phyloP scores from a whole-genome alignment of 768 basidiomycete genomes.

The Mycena floridula region DNA sequence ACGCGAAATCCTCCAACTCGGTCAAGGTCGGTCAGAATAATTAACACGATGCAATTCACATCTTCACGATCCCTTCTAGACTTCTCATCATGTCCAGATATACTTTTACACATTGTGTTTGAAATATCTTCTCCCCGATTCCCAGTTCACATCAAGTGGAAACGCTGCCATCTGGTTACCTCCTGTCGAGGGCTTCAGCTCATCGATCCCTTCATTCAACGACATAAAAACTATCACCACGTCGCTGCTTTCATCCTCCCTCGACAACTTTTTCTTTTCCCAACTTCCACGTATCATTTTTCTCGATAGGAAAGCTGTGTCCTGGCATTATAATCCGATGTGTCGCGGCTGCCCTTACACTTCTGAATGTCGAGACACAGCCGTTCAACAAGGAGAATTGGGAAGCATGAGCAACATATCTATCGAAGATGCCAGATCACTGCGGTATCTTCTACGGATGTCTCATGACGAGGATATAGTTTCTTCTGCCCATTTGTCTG shows the following conservation, averaged over 20 bases:
- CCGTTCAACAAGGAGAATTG: constrained; percentile 29
- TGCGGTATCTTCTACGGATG: constrained; percentile 31
- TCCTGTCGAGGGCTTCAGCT: constrained; percentile 28
- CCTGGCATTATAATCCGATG: constrained; percentile 46
- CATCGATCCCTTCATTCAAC: constrained; percentile 23
- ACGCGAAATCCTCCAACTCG: constrained; percentile 41
- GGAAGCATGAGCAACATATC: constrained; percentile 44
- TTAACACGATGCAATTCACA: no score
- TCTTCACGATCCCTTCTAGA: constrained; percentile 20
- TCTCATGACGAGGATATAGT: no score
- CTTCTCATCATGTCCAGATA: constrained; percentile 46
- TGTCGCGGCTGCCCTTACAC: constrained; percentile 39
- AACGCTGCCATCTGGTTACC: constrained; percentile 43
- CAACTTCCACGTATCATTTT: constrained; percentile 34
- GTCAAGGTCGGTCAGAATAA: constrained; percentile 32
- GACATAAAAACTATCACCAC: constrained; percentile 35
- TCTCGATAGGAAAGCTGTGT: constrained; percentile 24
- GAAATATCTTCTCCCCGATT: constrained; percentile 26
- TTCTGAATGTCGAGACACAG: constrained; percentile 26
- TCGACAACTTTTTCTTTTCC: constrained; percentile 38
- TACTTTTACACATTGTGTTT: constrained; percentile 46
- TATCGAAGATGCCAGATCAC: constrained; percentile 33
- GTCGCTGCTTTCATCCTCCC: constrained; percentile 30
- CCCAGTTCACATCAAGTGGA: constrained; percentile 26
- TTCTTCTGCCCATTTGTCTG: constrained; percentile 19